Evolutionary conservation across 2,329 filamentous ascomycete species (phyloP).

Genomic region (Apiospora pterosperma): DNA sequence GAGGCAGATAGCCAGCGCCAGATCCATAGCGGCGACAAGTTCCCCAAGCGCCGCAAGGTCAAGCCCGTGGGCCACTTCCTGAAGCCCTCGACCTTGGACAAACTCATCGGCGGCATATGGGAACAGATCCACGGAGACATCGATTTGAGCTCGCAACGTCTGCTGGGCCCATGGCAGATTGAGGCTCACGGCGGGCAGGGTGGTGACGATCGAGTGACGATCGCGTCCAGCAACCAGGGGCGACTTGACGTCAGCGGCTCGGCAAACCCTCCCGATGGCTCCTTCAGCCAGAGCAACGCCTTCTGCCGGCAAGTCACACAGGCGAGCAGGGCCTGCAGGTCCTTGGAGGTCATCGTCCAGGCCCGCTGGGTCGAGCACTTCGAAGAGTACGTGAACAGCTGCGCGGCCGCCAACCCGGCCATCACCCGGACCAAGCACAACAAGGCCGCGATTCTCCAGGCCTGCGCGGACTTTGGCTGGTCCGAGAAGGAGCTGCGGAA

Average conservation of each 20-base stretch:
- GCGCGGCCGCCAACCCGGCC: conserved; percentile 34
- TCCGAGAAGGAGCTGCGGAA: conserved; percentile 56
- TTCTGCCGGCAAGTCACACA: conserved; percentile 30
- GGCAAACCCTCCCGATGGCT: not conserved
- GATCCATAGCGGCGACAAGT: conserved; percentile 16
- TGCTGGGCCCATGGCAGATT: conserved; percentile 23
- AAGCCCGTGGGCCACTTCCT: conserved; percentile 25
- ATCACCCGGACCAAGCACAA: conserved; percentile 44
- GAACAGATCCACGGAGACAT: conserved; percentile 29
- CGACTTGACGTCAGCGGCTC: conserved; percentile 2
- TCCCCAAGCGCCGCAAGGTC: conserved; percentile 19
- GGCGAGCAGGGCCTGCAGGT: conserved; percentile 50
- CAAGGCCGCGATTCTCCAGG: conserved; percentile 49
- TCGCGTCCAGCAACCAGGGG: not conserved
- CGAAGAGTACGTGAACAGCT: conserved; percentile 43
- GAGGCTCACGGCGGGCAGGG: not conserved
- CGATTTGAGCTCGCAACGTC: conserved; percentile 23
- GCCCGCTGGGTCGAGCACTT: conserved; percentile 55
- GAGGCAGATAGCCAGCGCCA: conserved; percentile 24
- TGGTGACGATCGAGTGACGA: not conserved
- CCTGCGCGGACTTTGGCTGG: conserved; percentile 52
- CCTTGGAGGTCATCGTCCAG: conserved; percentile 56
- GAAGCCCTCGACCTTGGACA: conserved; percentile 23
- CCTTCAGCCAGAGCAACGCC: conserved; percentile 28
- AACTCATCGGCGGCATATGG: conserved; percentile 30